Percentiles rank a stretch among this genome's conserved stretches.
phyloP scores from a whole-genome alignment of 1,284 basidiomycete species.

The Leccinum solheimii region DNA sequence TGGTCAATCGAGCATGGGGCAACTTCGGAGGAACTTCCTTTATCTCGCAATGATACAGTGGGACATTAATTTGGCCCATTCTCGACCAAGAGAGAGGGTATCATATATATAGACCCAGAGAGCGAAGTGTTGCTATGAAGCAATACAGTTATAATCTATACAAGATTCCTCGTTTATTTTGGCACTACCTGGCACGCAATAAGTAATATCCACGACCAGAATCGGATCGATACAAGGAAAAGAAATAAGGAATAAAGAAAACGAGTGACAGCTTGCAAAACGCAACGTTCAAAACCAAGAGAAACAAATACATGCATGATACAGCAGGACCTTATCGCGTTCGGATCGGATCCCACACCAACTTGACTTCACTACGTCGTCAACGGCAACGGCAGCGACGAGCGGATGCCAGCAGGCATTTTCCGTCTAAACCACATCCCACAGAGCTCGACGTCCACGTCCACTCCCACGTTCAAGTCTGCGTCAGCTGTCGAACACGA shows the following conservation, averaged over 20 bases:
- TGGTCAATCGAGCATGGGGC: background rate
- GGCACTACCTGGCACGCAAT: background rate
- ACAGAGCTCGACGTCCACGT: constrained; percentile 28
- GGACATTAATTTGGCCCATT: background rate
- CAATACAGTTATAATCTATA: background rate
- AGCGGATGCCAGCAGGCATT: background rate
- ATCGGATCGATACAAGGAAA: background rate
- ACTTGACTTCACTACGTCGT: constrained; percentile 1
- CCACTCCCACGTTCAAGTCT: constrained; percentile 15
- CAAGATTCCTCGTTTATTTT: background rate
- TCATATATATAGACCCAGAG: background rate
- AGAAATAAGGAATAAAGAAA: background rate
- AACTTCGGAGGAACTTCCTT: background rate
- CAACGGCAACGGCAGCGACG: background rate
- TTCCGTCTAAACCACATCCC: constrained; percentile 34
- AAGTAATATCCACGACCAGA: background rate
- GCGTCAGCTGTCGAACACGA: constrained; percentile 21
- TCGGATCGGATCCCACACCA: background rate
- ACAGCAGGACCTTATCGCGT: background rate
- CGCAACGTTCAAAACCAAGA: background rate
- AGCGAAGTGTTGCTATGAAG: background rate
- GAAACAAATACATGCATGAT: background rate
- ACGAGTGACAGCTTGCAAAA: background rate
- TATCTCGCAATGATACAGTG: background rate
- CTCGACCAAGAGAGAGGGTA: background rate